Percentiles rank a stretch among this genome's conserved stretches.
These are phyloP conservation scores for Didymella exigua DNA, from an alignment of 2,329 filamentous ascomycete species.

Conservation along the genomic window DNA sequence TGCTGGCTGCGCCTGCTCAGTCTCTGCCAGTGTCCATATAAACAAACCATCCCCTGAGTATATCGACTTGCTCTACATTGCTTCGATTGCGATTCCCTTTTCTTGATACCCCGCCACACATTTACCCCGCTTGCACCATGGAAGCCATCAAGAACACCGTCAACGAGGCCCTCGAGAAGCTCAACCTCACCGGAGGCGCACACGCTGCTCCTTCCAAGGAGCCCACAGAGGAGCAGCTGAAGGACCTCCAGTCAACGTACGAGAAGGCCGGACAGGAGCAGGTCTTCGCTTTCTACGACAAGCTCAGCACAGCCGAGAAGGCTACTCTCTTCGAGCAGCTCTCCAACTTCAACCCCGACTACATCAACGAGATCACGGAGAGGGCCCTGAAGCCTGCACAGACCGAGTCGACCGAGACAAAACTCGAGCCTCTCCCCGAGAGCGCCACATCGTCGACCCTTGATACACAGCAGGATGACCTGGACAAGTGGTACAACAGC, in stretches of 20 bases:
- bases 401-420: constrained; percentile 57
- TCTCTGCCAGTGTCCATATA: constrained; percentile 13
- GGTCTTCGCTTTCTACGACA: constrained; percentile 86
- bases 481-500: constrained; percentile 81
- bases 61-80: background rate
- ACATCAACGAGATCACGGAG: constrained; percentile 87
- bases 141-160: constrained; percentile 50
- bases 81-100: constrained; percentile 18
- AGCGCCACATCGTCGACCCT: constrained; percentile 87
- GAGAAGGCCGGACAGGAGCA: constrained; percentile 76
- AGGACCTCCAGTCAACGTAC: constrained; percentile 74
- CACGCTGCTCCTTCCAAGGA: constrained; percentile 50
- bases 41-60: constrained; percentile 9
- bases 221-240: constrained; percentile 70
- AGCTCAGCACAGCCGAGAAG: constrained; percentile 75
- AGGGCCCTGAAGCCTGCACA: constrained; percentile 80
- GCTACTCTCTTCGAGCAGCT: constrained; percentile 81
- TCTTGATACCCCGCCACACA: constrained; percentile 18
- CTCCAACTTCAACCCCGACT: constrained; percentile 76
- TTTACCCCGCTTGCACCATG: constrained; percentile 47
- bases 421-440: constrained; percentile 85
- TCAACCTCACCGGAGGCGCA: constrained; percentile 46
- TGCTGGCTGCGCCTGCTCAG: constrained; percentile 25
- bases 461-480: constrained; percentile 79
- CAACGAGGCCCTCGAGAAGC: constrained; percentile 51